phyloP scores from a whole-genome alignment of 768 basidiomycete genomes.

The Mycena epipterygia region DNA sequence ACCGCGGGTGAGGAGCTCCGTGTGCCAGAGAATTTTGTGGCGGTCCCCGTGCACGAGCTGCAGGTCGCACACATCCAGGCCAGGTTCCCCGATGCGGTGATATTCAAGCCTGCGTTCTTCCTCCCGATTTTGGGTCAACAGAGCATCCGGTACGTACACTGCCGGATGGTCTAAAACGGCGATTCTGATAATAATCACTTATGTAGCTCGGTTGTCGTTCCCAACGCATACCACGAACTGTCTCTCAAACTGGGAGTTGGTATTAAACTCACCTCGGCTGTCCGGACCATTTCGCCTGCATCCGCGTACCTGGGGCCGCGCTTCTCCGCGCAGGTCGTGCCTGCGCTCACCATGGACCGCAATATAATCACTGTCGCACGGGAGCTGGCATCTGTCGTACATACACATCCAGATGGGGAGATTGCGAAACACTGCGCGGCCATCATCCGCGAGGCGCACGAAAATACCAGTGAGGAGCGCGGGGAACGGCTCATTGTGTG shows the following conservation, averaged over 20 bases:
- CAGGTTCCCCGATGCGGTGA: conserved; percentile 62
- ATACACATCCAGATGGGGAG: conserved; percentile 60
- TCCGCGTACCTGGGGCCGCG: conserved; percentile 69
- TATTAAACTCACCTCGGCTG: conserved; percentile 69
- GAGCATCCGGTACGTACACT: conserved; percentile 61
- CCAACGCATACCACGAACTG: conserved; percentile 57
- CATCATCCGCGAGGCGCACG: conserved; percentile 67
- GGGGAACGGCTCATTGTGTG: conserved; percentile 69
- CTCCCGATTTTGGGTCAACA: conserved; percentile 65
- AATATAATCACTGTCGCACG: conserved; percentile 66
- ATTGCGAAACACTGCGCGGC: conserved; percentile 68
- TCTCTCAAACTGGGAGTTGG: conserved; percentile 70
- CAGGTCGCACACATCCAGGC: conserved; percentile 63
- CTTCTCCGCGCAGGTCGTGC: conserved; percentile 67
- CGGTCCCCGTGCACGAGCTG: conserved; percentile 69
- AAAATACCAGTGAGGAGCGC: conserved; percentile 60
- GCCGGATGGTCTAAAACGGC: neutral
- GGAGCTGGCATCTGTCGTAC: conserved; percentile 68
- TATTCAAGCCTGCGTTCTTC: conserved; percentile 57
- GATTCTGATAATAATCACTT: conserved; percentile 1
- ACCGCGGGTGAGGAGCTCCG: conserved; percentile 52
- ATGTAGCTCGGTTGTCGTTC: conserved; percentile 66
- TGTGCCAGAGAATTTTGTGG: conserved; percentile 52
- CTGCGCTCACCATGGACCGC: conserved; percentile 60
- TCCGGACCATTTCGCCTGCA: conserved; percentile 72